These are phyloP conservation scores for Quambalaria eucalypti DNA, from an alignment of 1,284 basidiomycete species.

Conservation along the genomic window DNA sequence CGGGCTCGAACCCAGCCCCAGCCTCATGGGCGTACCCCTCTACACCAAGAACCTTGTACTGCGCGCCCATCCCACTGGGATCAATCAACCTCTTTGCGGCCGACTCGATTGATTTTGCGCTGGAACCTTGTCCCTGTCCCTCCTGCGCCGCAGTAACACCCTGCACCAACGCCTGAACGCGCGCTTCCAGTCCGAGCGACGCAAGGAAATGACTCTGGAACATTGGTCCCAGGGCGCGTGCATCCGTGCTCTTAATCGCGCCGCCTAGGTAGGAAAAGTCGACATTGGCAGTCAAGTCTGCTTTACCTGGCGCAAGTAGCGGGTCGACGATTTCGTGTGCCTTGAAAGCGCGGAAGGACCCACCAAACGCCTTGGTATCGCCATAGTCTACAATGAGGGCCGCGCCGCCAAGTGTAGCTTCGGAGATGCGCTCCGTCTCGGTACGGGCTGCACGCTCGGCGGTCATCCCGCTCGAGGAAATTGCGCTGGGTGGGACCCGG, in stretches of 20 bases:
- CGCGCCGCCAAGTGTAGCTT: slow-evolving; percentile 56
- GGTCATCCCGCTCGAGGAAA: neutral
- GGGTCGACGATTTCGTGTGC: slow-evolving; percentile 76
- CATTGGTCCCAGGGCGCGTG: slow-evolving; percentile 57
- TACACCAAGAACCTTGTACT: slow-evolving; percentile 55
- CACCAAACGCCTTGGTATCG: slow-evolving; percentile 59
- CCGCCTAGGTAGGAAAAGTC: slow-evolving; percentile 83
- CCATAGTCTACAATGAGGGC: slow-evolving; percentile 89
- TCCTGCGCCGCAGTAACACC: slow-evolving; percentile 44
- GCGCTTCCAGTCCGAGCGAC: slow-evolving; percentile 55
- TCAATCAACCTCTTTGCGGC: slow-evolving; percentile 54
- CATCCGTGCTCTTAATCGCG: slow-evolving; percentile 53
- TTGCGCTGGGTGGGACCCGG: neutral
- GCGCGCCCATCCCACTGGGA: slow-evolving; percentile 53
- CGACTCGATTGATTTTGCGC: slow-evolving; percentile 48
- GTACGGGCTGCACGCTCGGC: neutral
- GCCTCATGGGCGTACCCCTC: neutral
- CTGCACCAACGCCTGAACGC: slow-evolving; percentile 56
- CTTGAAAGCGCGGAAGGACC: slow-evolving; percentile 84
- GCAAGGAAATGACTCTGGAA: slow-evolving; percentile 62
- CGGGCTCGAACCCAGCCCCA: neutral
- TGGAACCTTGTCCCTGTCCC: slow-evolving; percentile 51
- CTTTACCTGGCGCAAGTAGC: slow-evolving; percentile 73
- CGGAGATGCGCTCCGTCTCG: slow-evolving; percentile 11
- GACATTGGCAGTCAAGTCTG: slow-evolving; percentile 89